These are phyloP conservation scores for Penicillium thymicola DNA, from an alignment of 2,329 filamentous ascomycete genomes.

Conservation along the genomic window DNA sequence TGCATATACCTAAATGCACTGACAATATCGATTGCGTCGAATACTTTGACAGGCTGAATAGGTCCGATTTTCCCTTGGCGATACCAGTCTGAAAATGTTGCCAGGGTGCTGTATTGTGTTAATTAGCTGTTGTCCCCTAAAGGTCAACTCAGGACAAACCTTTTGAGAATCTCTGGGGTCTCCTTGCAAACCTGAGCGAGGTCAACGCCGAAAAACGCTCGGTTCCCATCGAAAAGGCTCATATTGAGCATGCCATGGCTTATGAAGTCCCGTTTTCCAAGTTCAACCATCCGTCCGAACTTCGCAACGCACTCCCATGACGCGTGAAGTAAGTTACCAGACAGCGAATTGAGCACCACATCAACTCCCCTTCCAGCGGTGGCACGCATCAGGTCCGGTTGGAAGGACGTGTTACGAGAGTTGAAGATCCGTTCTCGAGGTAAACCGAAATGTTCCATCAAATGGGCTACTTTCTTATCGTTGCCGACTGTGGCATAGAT, in stretches of 20 bases:
- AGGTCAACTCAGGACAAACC: not conserved
- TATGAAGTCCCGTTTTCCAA: constrained; percentile 25
- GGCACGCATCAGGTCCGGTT: constrained; percentile 3
- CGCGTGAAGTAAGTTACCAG: constrained; percentile 22
- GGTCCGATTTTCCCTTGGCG: constrained; percentile 2
- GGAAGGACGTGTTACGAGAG: constrained; percentile 17
- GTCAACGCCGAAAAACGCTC: constrained; percentile 15
- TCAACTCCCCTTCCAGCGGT: constrained; percentile 20
- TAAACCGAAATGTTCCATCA: constrained; percentile 17
- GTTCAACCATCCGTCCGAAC: constrained; percentile 24
- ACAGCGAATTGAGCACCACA: constrained; percentile 24
- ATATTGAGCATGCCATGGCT: constrained; percentile 12
- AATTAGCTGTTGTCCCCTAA: not conserved
- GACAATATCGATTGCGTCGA: constrained; percentile 1
- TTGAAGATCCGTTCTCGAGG: constrained; percentile 19
- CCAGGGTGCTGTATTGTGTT: not conserved
- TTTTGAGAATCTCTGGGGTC: not conserved
- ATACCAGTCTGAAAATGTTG: constrained; percentile 6
- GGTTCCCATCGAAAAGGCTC: constrained; percentile 10
- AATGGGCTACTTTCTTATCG: constrained; percentile 15
- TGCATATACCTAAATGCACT: constrained; percentile 20
- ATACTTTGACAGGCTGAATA: constrained; percentile 5
- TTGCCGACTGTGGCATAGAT: constrained; percentile 18
- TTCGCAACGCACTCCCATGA: constrained; percentile 29
- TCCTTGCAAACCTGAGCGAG: constrained; percentile 4